Base-by-base conservation (phyloP, 75 land plant genomes). In the Gnetum montanum region DNA sequence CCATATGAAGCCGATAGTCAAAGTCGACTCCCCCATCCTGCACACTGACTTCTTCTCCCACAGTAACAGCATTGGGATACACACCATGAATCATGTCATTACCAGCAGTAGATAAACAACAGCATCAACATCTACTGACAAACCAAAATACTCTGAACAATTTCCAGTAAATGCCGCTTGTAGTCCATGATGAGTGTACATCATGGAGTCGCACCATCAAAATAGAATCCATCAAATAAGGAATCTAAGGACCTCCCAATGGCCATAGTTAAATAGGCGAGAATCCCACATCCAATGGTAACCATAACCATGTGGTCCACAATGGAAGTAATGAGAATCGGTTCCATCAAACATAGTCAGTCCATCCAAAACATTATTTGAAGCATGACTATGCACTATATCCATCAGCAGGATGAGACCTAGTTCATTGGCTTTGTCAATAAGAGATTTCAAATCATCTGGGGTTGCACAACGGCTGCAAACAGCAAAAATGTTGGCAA, bases 131-230 rank as follows among this genome's bases (percentile, higher is more conserved):
- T 95, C 99, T 23, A 88, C 90, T 48, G 73, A 62, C 65, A 73
- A 74, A 58, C 92, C 75, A 49, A 90, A 95, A 61, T 95, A 95
- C 62, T 95, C 97, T 53, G 52, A 47, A 54, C 90, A 95, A 34
- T 81, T 74, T 35, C 99, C 99, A 16, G 88, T 65, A 59, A 95
- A 95, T 38, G 67, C 67, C 80, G 83, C 79, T 62, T 90, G 77
- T 46, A 95, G 71, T 25, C 96, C 96, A 68, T 90, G 99, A 59
- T 95, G 99, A 63, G 83, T 91, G 60, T 90, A 95, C 44, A 95
- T 60, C 99, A 95, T 95, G 99, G 90, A 31, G 99, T 95, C 26
- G 90, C 81, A n/a, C 99, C 99, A 81, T 95, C 99, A 78, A 95
- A 90, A 16, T 91, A 75, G 75, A 95, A 95, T 4, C 99, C 99